These are phyloP conservation scores for Phytophthora citricola DNA, from an alignment of 352 stramenopile genomes.

Conservation along the genomic window DNA sequence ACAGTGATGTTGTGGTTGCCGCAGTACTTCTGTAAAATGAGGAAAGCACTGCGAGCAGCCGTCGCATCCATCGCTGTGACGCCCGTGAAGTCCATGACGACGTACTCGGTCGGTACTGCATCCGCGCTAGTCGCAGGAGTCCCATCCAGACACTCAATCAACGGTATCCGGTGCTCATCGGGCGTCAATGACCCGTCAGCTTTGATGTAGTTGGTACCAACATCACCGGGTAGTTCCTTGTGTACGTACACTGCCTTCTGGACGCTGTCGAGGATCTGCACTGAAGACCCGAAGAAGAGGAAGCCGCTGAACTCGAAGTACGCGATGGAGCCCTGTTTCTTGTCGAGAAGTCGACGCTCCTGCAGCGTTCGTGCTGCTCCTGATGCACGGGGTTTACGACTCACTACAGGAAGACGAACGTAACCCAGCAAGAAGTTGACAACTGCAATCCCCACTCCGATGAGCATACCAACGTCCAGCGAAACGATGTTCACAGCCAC, in stretches of 20 bases:
- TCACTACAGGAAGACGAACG: conserved; percentile 66
- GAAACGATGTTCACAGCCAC: conserved; percentile 91
- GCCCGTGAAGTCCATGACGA: conserved; percentile 88
- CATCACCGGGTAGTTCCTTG: conserved; percentile 36
- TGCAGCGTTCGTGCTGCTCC: conserved; percentile 56
- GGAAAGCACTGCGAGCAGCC: conserved; percentile 73
- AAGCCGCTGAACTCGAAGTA: conserved; percentile 84
- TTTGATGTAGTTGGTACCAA: conserved; percentile 17
- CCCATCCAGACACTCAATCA: conserved; percentile 74
- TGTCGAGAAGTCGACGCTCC: conserved; percentile 50
- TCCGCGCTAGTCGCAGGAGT: conserved; percentile 41
- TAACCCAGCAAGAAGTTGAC: conserved; percentile 84
- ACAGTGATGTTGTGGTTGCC: conserved; percentile 66
- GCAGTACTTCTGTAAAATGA: conserved; percentile 83
- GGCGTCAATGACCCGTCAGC: conserved; percentile 48
- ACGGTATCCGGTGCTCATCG: conserved; percentile 38
- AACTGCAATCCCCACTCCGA: conserved; percentile 89
- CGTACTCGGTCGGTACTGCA: conserved; percentile 60
- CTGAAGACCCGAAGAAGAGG: conserved; percentile 83
- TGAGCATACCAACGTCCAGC: conserved; percentile 94
- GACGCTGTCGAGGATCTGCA: conserved; percentile 77
- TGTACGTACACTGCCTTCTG: conserved; percentile 70
- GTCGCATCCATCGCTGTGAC: conserved; percentile 89
- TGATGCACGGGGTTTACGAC: conserved; percentile 51
- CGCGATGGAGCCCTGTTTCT: conserved; percentile 71